phyloP scores from a whole-genome alignment of 179 eudicot genomes.

The Beta macrorhiza region DNA sequence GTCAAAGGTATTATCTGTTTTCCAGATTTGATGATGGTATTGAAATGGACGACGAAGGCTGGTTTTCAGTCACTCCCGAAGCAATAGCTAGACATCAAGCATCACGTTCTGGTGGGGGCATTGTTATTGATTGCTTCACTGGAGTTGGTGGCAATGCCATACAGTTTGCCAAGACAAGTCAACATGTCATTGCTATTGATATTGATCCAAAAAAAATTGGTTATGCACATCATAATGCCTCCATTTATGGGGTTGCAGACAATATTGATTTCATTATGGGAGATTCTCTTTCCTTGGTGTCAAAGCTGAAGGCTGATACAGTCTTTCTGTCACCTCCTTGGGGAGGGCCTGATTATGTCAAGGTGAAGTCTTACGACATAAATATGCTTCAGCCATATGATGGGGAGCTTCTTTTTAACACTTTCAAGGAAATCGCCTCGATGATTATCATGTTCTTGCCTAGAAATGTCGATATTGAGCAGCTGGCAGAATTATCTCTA shows the following conservation, averaged over 20 bases:
- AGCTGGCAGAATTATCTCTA: slow-evolving; percentile 71
- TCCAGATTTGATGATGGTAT: slow-evolving; percentile 76
- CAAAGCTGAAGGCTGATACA: slow-evolving; percentile 61
- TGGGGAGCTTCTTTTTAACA: slow-evolving; percentile 62
- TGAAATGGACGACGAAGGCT: slow-evolving; percentile 91
- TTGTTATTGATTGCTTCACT: slow-evolving; percentile 70
- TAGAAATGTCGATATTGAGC: slow-evolving; percentile 65
- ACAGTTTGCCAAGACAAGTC: slow-evolving; percentile 76
- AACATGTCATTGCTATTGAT: slow-evolving; percentile 78
- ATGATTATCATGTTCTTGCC: slow-evolving; percentile 89
- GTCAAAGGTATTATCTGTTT: slow-evolving; percentile 73
- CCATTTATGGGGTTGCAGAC: slow-evolving; percentile 75
- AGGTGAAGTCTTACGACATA: slow-evolving; percentile 54
- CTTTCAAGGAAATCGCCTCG: slow-evolving; percentile 56
- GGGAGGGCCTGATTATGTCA: slow-evolving; percentile 91
- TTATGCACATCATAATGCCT: slow-evolving; percentile 77
- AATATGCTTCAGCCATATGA: slow-evolving; percentile 80
- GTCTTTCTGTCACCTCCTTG: slow-evolving; percentile 94
- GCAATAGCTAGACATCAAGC: slow-evolving; percentile 85
- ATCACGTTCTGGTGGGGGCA: slow-evolving; percentile 57
- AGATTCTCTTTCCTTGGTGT: slow-evolving; percentile 63
- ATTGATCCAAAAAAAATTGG: slow-evolving; percentile 83
- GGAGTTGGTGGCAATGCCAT: slow-evolving; percentile 97
- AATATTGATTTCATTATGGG: slow-evolving; percentile 69
- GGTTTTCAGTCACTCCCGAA: slow-evolving; percentile 99